Evolutionary conservation across 2,329 filamentous ascomycete genomes (phyloP).

Genomic region (Gremmenia infestans): DNA sequence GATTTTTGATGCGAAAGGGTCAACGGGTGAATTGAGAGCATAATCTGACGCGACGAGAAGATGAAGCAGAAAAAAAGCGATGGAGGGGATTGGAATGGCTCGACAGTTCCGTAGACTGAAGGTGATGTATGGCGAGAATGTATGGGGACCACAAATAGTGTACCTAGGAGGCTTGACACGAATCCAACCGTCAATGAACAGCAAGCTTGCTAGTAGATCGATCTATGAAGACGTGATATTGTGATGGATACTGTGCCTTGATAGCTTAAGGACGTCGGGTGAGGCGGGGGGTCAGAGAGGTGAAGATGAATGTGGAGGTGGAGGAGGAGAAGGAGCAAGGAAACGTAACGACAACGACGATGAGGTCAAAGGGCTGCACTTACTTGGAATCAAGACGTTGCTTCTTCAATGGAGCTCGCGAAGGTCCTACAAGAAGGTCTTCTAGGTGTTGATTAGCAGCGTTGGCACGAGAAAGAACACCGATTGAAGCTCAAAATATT

Average conservation of each 20-base stretch:
- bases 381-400: conserved; percentile 7
- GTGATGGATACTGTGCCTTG: no score
- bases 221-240: no score
- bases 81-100: not conserved
- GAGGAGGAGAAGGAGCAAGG: not conserved
- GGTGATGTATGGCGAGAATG: no score
- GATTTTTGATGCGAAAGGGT: not conserved
- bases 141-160: no score
- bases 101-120: no score
- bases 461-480: not conserved
- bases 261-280: no score
- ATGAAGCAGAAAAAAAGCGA: no score
- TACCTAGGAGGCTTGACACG: no score
- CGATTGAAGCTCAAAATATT: not conserved
- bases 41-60: no score
- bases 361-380: not conserved
- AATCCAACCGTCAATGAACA: no score
- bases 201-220: no score
- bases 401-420: conserved; percentile 4
- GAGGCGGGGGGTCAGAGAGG: not conserved
- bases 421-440: conserved; percentile 14
- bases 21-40: not conserved
- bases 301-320: not conserved
- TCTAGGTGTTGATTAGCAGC: conserved; percentile 5
- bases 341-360: not conserved